Conservation (phyloP, 768 basidiomycete genomes). For the Calocybe indica region DNA sequence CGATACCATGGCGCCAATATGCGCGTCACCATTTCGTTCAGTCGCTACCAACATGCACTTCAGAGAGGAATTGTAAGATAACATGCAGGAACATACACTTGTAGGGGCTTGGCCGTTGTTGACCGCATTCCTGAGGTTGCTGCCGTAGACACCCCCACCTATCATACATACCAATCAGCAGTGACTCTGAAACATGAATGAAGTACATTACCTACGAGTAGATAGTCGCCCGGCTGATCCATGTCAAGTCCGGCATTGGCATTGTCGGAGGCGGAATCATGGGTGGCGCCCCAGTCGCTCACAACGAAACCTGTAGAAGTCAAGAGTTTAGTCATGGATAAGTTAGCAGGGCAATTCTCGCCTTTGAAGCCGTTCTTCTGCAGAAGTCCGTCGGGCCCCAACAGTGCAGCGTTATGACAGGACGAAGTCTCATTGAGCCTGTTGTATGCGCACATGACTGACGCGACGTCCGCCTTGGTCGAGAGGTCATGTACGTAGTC, state of each 20-base stretch:
- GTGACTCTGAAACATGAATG: neutral
- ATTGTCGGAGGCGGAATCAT: conserved; percentile 39
- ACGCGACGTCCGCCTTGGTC: conserved; percentile 40
- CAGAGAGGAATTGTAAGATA: neutral
- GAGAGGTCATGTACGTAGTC: neutral
- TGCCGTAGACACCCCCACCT: conserved; percentile 33
- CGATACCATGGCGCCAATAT: conserved; percentile 41
- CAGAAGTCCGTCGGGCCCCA: conserved; percentile 35
- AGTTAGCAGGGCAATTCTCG: conserved; percentile 3
- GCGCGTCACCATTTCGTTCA: conserved; percentile 41
- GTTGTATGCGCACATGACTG: conserved; percentile 51
- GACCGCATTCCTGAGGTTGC: conserved; percentile 26
- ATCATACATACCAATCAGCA: neutral
- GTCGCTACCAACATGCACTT: conserved; percentile 17
- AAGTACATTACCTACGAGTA: conserved; percentile 30
- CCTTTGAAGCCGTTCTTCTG: conserved; percentile 39
- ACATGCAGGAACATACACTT: conserved; percentile 14
- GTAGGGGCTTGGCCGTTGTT: conserved; percentile 26
- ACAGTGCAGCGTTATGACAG: conserved; percentile 50
- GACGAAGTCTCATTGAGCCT: conserved; percentile 56
- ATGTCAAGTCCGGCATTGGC: conserved; percentile 45
- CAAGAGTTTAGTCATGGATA: neutral
- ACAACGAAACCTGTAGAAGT: conserved; percentile 33
- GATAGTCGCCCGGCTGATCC: conserved; percentile 46
- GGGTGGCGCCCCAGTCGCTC: conserved; percentile 49